Evolutionary conservation across 108 stramenopile species (phyloP).

Genomic region (Licmophora abbreviata): DNA sequence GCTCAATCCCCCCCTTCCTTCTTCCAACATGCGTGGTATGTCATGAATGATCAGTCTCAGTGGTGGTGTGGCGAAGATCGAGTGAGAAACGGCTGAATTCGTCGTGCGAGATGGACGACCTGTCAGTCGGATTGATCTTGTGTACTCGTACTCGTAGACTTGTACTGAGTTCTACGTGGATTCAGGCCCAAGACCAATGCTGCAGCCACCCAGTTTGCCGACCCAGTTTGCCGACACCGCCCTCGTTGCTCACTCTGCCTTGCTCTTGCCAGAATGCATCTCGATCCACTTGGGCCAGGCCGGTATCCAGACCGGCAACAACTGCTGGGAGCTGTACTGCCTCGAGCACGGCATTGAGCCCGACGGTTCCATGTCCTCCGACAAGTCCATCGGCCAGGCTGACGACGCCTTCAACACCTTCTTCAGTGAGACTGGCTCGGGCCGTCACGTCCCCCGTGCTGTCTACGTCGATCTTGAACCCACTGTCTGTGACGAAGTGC

Average conservation of each 20-base stretch:
- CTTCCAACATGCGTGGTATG: too few relatives aligned
- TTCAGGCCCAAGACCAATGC: too few relatives aligned
- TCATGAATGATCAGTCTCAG: too few relatives aligned
- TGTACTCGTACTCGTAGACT: too few relatives aligned
- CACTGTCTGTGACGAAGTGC: conserved; percentile 94
- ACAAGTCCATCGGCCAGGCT: conserved; percentile 64
- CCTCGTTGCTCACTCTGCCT: not conserved
- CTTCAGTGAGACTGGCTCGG: conserved; percentile 95
- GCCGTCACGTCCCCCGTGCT: conserved; percentile 99
- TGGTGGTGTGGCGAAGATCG: too few relatives aligned
- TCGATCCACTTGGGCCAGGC: conserved; percentile 90
- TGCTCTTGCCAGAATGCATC: conserved; percentile 53
- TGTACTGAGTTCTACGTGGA: too few relatives aligned
- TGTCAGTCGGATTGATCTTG: too few relatives aligned
- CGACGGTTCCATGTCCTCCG: conserved; percentile 88
- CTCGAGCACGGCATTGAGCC: conserved; percentile 97
- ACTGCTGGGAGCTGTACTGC: conserved; percentile 98
- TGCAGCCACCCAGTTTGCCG: too few relatives aligned
- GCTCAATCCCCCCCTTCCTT: too few relatives aligned
- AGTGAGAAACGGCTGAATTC: too few relatives aligned
- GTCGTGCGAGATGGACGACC: too few relatives aligned
- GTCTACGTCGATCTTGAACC: conserved; percentile 97
- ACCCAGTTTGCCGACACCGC: too few relatives aligned
- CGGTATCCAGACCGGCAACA: conserved; percentile 95
- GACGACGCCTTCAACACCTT: conserved; percentile 96